Conservation (phyloP, 495 filamentous ascomycete genomes). For the Penicillium coprophilum region DNA sequence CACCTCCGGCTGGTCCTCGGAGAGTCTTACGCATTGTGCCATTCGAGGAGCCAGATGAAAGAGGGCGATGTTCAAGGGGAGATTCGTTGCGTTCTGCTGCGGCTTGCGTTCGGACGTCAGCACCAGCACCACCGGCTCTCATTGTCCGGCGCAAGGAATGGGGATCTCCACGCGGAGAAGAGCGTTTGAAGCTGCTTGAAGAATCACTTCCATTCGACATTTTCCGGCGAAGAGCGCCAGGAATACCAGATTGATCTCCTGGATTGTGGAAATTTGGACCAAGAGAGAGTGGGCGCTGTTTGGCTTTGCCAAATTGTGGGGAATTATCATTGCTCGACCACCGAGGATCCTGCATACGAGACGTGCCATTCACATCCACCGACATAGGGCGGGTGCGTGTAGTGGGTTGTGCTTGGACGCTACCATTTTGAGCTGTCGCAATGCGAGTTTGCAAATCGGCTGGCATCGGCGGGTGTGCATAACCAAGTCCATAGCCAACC, state of each 20-base stretch:
- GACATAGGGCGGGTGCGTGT: conserved; percentile 27
- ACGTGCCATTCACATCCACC: conserved; percentile 16
- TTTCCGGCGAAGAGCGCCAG: conserved; percentile 27
- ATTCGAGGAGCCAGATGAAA: conserved; percentile 34
- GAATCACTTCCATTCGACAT: conserved; percentile 58
- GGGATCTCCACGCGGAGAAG: conserved; percentile 35
- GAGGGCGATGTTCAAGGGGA: conserved; percentile 30
- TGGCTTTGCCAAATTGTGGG: conserved; percentile 10
- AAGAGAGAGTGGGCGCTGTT: conserved; percentile 31
- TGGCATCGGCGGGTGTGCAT: conserved; percentile 24
- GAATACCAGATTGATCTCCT: conserved; percentile 5
- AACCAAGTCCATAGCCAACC: conserved; percentile 18
- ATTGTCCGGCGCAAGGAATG: conserved; percentile 58
- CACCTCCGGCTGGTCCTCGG: conserved; percentile 37
- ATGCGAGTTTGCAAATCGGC: conserved; percentile 9
- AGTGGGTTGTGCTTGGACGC: conserved; percentile 15
- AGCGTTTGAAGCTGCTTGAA: conserved; percentile 61
- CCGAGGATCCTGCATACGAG: conserved; percentile 18
- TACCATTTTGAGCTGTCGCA: conserved; percentile 9
- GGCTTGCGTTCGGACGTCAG: conserved; percentile 20
- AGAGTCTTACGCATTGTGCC: conserved; percentile 52
- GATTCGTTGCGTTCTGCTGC: conserved; percentile 32
- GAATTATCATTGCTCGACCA: conserved; percentile 11
- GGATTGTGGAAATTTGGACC: conserved; percentile 23
- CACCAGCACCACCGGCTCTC: conserved; percentile 38